Conservation (phyloP, 164 flowering plant genomes). For the Vitis cinerea region DNA sequence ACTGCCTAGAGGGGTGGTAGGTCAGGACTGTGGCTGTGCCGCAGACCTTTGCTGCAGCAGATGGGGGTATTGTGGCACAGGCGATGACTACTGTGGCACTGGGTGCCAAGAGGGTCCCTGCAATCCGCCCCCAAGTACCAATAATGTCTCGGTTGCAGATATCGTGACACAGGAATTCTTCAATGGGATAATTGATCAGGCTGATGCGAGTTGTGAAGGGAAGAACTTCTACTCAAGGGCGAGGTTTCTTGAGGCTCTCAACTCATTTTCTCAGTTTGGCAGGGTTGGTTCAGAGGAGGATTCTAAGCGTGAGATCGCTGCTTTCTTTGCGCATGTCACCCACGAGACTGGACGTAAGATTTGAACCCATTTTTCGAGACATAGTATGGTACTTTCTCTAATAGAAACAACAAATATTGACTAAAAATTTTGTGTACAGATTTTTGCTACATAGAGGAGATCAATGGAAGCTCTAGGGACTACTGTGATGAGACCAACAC, state of each 20-base stretch:
- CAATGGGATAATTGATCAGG: conserved; percentile 33
- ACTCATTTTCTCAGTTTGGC: conserved; percentile 29
- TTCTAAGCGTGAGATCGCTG: conserved; percentile 42
- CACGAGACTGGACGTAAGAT: no score
- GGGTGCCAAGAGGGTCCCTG: conserved; percentile 51
- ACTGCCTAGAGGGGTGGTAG: no score
- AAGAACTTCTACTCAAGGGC: conserved; percentile 31
- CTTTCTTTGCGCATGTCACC: conserved; percentile 33
- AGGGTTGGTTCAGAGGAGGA: conserved; percentile 28
- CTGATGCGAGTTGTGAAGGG: conserved; percentile 27
- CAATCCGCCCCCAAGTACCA: conserved; percentile 5
- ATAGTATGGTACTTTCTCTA: not conserved
- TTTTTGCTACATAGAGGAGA: conserved; percentile 14
- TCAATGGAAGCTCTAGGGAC: conserved; percentile 6
- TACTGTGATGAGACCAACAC: conserved; percentile 3
- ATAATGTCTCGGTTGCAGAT: conserved; percentile 24
- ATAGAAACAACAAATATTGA: no score
- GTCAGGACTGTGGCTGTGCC: no score
- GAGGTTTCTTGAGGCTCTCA: conserved; percentile 26
- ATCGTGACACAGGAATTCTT: conserved; percentile 39
- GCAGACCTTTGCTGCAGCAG: conserved; percentile 39
- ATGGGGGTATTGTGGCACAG: conserved; percentile 44
- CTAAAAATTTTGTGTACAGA: not conserved
- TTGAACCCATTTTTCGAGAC: not conserved
- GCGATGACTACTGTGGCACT: conserved; percentile 34